Conservation (phyloP, 768 basidiomycete genomes). For the Panellus pusillus region DNA sequence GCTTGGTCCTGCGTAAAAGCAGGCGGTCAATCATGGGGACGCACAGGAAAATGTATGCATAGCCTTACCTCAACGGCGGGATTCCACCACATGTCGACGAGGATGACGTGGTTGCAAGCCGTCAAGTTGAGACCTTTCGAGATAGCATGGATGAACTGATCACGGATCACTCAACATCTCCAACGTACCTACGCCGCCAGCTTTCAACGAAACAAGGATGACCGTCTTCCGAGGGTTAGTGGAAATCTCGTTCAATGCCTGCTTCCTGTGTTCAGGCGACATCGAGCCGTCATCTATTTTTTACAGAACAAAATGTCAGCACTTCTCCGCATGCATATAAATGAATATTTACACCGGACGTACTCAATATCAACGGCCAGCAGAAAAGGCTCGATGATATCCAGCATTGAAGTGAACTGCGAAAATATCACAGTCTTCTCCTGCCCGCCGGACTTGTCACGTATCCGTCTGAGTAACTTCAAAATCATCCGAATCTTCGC, state of each 20-base stretch:
- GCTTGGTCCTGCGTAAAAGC: slow-evolving; percentile 65
- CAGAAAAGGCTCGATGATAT: slow-evolving; percentile 86
- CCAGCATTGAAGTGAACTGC: slow-evolving; percentile 86
- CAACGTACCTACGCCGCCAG: slow-evolving; percentile 78
- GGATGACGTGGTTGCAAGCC: slow-evolving; percentile 90
- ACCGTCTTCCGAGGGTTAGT: slow-evolving; percentile 60
- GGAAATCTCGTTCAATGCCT: slow-evolving; percentile 70
- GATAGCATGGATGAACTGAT: background rate
- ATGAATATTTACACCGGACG: slow-evolving; percentile 74
- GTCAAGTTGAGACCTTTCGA: slow-evolving; percentile 81
- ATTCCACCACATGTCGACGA: slow-evolving; percentile 96
- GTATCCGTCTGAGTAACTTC: slow-evolving; percentile 64
- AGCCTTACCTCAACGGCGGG: slow-evolving; percentile 71
- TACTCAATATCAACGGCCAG: slow-evolving; percentile 62
- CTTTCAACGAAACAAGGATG: slow-evolving; percentile 95
- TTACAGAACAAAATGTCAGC: slow-evolving; percentile 4
- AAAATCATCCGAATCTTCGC: slow-evolving; percentile 89
- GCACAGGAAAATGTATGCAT: background rate
- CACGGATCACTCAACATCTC: background rate
- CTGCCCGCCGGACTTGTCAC: slow-evolving; percentile 47
- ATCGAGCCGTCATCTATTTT: slow-evolving; percentile 84
- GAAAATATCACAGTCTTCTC: slow-evolving; percentile 98
- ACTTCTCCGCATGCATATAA: background rate
- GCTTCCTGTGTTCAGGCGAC: slow-evolving; percentile 72
- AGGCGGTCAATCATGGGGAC: background rate